Evolutionary conservation across 1,139 yeast genomes (phyloP).

Genomic region (Candida dubliniensis): DNA sequence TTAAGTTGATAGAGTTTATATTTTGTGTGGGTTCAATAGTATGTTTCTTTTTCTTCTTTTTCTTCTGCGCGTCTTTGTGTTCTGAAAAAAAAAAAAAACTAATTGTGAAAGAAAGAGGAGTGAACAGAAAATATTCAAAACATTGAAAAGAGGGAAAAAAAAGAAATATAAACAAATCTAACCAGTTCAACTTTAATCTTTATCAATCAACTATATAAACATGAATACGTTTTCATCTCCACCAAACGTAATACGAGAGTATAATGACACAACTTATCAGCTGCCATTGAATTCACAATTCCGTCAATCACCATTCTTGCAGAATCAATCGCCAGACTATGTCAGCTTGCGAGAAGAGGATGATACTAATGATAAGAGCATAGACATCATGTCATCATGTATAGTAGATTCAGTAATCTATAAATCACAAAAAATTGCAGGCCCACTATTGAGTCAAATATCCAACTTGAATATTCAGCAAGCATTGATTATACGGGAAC

Average conservation of each 20-base stretch:
- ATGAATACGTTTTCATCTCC: conserved; percentile 1
- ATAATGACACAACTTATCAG: background rate
- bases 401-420: conserved; percentile 1
- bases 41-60: too few relatives aligned
- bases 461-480: conserved; percentile 60
- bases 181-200: too few relatives aligned
- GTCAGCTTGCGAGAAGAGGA: conserved; percentile 9
- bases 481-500: conserved; percentile 67
- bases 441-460: conserved; percentile 46
- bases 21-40: background rate
- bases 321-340: conserved; percentile 1
- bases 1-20: conserved; percentile 4
- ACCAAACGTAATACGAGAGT: background rate
- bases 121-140: conserved; percentile 1
- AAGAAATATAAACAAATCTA: conserved; percentile 1
- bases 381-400: conserved; percentile 7
- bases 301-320: background rate
- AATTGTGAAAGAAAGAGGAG: background rate
- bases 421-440: conserved; percentile 24
- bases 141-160: conserved; percentile 1
- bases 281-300: background rate
- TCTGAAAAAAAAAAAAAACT: background rate
- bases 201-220: background rate
- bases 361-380: background rate
- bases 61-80: background rate